Evolutionary conservation across 352 stramenopile genomes (phyloP).

Genomic region (Phytophthora europaea): DNA sequence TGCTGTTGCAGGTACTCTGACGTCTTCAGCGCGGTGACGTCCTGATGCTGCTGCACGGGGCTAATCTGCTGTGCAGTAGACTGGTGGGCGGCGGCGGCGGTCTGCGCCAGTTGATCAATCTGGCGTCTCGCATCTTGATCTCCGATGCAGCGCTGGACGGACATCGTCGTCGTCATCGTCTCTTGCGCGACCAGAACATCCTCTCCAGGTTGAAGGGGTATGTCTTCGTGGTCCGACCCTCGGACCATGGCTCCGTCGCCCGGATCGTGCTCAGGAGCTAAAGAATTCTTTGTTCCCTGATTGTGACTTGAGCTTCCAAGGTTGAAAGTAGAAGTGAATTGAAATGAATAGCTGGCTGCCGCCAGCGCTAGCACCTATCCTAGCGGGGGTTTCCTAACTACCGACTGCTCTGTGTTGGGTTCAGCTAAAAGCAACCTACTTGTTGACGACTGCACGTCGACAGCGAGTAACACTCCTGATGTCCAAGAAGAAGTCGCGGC

Average conservation of each 20-base stretch:
- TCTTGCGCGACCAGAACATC: not conserved
- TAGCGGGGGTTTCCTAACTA: too few relatives aligned
- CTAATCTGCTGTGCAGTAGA: conserved; percentile 6
- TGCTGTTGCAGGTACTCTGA: conserved; percentile 5
- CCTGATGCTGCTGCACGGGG: conserved; percentile 1
- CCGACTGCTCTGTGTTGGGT: too few relatives aligned
- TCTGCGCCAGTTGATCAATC: conserved; percentile 11
- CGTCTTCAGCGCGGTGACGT: conserved; percentile 3
- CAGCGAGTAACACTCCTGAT: not conserved
- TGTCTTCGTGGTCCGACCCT: not conserved
- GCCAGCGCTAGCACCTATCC: too few relatives aligned
- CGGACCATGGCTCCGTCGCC: not conserved
- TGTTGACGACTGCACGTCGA: too few relatives aligned
- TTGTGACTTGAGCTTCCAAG: not conserved
- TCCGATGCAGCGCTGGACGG: not conserved
- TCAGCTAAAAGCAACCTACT: too few relatives aligned
- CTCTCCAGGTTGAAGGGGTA: not conserved
- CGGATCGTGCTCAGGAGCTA: not conserved
- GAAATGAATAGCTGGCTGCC: not conserved
- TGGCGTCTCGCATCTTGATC: conserved; percentile 2
- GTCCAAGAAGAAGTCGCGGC: too few relatives aligned
- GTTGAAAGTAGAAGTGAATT: not conserved
- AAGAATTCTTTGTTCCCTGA: conserved; percentile 1
- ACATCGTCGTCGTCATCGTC: conserved; percentile 3
- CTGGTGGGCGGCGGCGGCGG: conserved; percentile 5